These are phyloP conservation scores for Cudoniella acicularis DNA, from an alignment of 495 filamentous ascomycete genomes.

Conservation along the genomic window DNA sequence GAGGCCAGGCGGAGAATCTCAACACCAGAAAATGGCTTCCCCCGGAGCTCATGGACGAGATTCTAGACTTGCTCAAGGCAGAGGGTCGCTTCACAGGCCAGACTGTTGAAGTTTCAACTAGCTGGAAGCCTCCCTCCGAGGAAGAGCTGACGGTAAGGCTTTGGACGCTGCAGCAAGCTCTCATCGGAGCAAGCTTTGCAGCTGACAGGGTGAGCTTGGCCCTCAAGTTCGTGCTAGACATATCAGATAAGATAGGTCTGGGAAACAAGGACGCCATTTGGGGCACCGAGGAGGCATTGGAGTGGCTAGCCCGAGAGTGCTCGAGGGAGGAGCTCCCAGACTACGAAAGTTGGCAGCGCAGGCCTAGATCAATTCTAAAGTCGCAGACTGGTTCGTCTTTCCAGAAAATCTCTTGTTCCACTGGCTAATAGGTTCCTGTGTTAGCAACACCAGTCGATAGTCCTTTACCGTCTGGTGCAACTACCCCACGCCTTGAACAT, in stretches of 20 bases:
- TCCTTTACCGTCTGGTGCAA: slow-evolving; percentile 43
- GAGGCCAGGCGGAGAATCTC: slow-evolving; percentile 66
- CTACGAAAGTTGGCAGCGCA: slow-evolving; percentile 47
- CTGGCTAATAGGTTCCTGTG: background rate
- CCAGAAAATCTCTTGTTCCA: background rate
- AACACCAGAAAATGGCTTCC: slow-evolving; percentile 76
- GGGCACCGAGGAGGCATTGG: slow-evolving; percentile 81
- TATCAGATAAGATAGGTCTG: slow-evolving; percentile 45
- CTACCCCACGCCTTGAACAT: slow-evolving; percentile 40
- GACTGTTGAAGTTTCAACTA: slow-evolving; percentile 35
- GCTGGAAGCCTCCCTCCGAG: slow-evolving; percentile 48
- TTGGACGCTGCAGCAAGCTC: slow-evolving; percentile 73
- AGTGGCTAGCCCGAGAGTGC: slow-evolving; percentile 78
- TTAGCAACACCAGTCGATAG: slow-evolving; percentile 42
- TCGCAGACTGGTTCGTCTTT: slow-evolving; percentile 17
- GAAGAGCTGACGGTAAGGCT: slow-evolving; percentile 72
- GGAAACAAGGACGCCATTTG: slow-evolving; percentile 65
- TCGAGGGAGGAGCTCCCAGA: slow-evolving; percentile 63
- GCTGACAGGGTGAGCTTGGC: slow-evolving; percentile 58
- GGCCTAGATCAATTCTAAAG: slow-evolving; percentile 7
- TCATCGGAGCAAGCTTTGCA: slow-evolving; percentile 65
- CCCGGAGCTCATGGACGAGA: slow-evolving; percentile 68
- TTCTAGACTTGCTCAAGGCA: slow-evolving; percentile 57
- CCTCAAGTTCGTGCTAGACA: slow-evolving; percentile 60
- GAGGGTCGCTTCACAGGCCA: slow-evolving; percentile 46